phyloP scores from a whole-genome alignment of 768 basidiomycete genomes.

The Leccinum incarnatum region DNA sequence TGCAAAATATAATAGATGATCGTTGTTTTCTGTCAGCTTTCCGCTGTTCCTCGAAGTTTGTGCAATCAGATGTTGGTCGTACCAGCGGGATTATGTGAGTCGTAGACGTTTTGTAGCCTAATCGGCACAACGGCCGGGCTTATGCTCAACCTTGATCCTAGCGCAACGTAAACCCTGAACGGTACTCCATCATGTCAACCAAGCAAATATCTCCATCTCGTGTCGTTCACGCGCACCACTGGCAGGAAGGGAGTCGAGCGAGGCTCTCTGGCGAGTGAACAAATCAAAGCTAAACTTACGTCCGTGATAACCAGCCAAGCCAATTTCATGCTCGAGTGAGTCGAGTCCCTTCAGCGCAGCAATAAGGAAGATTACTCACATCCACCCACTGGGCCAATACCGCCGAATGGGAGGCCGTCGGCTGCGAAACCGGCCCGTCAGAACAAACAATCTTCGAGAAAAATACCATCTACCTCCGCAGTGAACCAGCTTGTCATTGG shows the following conservation, averaged over 20 bases:
- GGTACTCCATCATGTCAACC: constrained; percentile 1
- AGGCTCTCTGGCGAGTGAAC: too few species aligned
- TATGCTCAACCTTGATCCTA: constrained; percentile 31
- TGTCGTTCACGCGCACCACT: constrained; percentile 21
- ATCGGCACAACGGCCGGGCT: neutral
- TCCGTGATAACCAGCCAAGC: too few species aligned
- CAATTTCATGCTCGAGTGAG: too few species aligned
- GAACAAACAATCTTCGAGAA: neutral
- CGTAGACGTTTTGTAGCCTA: too few species aligned
- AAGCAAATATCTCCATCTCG: too few species aligned
- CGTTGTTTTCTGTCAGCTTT: neutral
- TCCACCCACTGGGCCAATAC: constrained; percentile 41
- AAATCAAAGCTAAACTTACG: too few species aligned
- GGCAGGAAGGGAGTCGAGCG: constrained; percentile 20
- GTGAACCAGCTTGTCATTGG: constrained; percentile 71
- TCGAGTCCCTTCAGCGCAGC: too few species aligned
- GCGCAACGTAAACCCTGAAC: constrained; percentile 24
- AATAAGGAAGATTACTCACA: too few species aligned
- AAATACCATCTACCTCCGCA: constrained; percentile 37
- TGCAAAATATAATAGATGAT: too few species aligned
- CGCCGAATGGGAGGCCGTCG: constrained; percentile 72
- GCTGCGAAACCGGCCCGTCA: constrained; percentile 28
- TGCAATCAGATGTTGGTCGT: too few species aligned
- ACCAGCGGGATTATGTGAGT: too few species aligned
- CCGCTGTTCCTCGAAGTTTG: too few species aligned